A percentile compares a stretch with the other conserved stretches of the same genome.
Conservation (phyloP, 495 filamentous ascomycete genomes). For the Aspergillus campestris region DNA sequence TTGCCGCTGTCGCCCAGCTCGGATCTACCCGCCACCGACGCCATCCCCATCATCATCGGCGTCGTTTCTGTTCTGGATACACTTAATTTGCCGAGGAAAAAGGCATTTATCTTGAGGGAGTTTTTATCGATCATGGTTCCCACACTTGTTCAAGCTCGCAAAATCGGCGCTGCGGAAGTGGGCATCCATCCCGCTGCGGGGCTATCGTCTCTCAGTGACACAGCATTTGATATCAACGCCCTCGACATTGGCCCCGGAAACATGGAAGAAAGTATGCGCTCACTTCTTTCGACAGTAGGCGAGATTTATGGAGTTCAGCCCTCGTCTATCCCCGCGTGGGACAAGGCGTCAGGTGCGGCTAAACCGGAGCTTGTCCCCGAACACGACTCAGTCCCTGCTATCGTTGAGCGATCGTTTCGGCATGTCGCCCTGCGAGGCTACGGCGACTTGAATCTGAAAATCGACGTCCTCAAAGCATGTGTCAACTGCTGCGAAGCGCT, state of each 20-base stretch:
- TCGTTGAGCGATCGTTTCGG: conserved; percentile 36
- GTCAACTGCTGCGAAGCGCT: conserved; percentile 90
- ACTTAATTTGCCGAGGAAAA: conserved; percentile 74
- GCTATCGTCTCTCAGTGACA: conserved; percentile 52
- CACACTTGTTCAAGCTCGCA: conserved; percentile 83
- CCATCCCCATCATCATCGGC: conserved; percentile 69
- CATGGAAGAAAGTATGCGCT: conserved; percentile 62
- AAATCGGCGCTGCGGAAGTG: conserved; percentile 84
- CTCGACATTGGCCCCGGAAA: conserved; percentile 68
- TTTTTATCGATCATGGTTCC: conserved; percentile 74
- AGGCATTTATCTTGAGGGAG: conserved; percentile 77
- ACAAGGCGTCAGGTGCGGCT: conserved; percentile 16
- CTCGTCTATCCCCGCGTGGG: conserved; percentile 29
- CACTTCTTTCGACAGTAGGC: conserved; percentile 47
- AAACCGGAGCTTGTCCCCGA: conserved; percentile 12
- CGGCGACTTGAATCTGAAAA: conserved; percentile 56
- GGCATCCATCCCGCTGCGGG: conserved; percentile 92
- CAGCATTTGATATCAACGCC: conserved; percentile 48
- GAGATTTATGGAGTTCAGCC: conserved; percentile 41
- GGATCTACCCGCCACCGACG: conserved; percentile 61
- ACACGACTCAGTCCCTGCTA: conserved; percentile 35
- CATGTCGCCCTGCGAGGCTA: conserved; percentile 32
- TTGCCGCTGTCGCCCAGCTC: conserved; percentile 51
- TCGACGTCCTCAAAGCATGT: conserved; percentile 74
- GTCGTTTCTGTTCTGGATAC: conserved; percentile 73